These are phyloP conservation scores for Strobilomyces echinocephalus DNA, from an alignment of 768 basidiomycete species.

Conservation along the genomic window DNA sequence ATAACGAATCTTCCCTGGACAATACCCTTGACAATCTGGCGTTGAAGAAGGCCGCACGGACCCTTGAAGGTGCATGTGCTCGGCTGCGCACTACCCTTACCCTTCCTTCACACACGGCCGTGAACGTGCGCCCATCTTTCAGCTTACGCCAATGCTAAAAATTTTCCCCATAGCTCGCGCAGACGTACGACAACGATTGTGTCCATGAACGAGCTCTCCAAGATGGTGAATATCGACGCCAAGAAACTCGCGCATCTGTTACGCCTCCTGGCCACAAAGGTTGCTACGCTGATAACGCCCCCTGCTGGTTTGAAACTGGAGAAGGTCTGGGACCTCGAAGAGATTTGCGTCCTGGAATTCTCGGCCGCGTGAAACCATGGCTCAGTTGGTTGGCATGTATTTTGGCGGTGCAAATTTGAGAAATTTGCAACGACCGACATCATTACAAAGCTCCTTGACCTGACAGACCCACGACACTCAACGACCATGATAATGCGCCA, in stretches of 20 bases:
- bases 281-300: conserved; percentile 21
- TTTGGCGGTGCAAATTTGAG: too few species aligned
- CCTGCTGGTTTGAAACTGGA: too few species aligned
- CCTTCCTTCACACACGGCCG: conserved; percentile 30
- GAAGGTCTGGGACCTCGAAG: too few species aligned
- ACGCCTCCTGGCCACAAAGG: conserved; percentile 30
- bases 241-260: conserved; percentile 30
- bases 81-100: conserved; percentile 34
- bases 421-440: neutral
- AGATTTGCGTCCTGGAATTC: too few species aligned
- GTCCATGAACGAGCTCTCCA: conserved; percentile 24
- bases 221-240: conserved; percentile 17
- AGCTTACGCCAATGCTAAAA: neutral
- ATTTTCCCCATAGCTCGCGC: conserved; percentile 15
- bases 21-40: conserved; percentile 18
- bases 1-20: too few species aligned
- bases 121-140: conserved; percentile 26
- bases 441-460: neutral
- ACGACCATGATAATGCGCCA: neutral
- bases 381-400: too few species aligned
- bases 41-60: conserved; percentile 24
- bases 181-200: conserved; percentile 28
- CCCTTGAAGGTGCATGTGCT: conserved; percentile 33
- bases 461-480: neutral
- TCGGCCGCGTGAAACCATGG: too few species aligned